Base-by-base conservation (phyloP, 2,329 filamentous ascomycete genomes). In the Stenocarpella maydis region DNA sequence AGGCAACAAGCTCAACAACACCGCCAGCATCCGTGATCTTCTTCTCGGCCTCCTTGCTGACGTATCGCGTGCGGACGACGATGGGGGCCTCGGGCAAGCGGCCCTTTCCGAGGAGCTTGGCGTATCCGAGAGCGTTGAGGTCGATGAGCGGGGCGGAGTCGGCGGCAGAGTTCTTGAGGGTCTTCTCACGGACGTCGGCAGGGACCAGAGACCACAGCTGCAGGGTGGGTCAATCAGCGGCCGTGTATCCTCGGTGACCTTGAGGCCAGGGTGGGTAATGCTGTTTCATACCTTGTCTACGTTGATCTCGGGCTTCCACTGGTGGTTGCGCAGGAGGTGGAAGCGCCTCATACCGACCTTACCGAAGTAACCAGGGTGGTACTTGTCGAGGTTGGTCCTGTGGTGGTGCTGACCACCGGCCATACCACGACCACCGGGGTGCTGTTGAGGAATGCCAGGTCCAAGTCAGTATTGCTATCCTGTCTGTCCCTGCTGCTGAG, bases 381-480 rank as follows among this genome's bases (percentile, higher is more conserved):
- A 97, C 85, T 96, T 95, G 77, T 85, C 83, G 72, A 85, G 75
- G 87, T 97, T 97, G 81, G 93, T 97, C 77, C 93, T 86, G 91
- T 97, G 94, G 88, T 99, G 96, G 89, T 99, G 96, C 74, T 98
- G 94, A 90, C 95, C 95, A 97, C 96, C 95, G 83, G 96, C 96
- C 86, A 92, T 87, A 91, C 89, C 89, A 93, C 93, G 87, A 89
- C 89, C 89, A 90, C 89, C 89, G 77, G 88, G 90, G 78, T 91
- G 89, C 71, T 72, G 45, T n/a, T 66, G 47, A 15, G 21, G 43
- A n/a, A n/a, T 52, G n/a, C 54, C 45, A 53, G 60, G 43, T 41
- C 52, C 5, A 52, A 21, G 66, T 65, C 53, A 66, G 41, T 37
- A 10, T 21, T n/a, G 1, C 17, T n/a, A 24, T 10, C 31, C 26